These are phyloP conservation scores for Heliamphora exappendiculata DNA, from an alignment of 148 eudicot species.

Conservation along the genomic window DNA sequence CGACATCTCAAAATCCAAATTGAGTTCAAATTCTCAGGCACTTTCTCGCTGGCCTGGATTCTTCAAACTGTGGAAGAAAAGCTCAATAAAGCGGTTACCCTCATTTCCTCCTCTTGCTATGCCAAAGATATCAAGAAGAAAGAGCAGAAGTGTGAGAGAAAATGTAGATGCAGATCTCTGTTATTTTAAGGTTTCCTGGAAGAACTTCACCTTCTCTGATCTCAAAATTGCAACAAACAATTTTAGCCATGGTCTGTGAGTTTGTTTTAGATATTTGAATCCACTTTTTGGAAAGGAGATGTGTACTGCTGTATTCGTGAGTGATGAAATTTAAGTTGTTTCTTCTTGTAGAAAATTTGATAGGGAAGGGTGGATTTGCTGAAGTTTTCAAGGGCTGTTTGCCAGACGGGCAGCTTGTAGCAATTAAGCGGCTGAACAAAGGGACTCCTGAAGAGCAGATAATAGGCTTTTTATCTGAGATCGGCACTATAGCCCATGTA, in stretches of 20 bases:
- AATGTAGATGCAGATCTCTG: constrained; percentile 25
- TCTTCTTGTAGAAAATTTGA: constrained; percentile 46
- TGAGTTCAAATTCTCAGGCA: constrained; percentile 21
- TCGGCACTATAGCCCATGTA: constrained; percentile 77
- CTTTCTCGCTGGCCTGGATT: constrained; percentile 46
- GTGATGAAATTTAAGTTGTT: not conserved
- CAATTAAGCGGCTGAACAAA: constrained; percentile 52
- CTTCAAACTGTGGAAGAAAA: constrained; percentile 48
- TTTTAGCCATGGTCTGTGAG: constrained; percentile 49
- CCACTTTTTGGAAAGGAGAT: not conserved
- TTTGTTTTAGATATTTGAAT: constrained; percentile 7
- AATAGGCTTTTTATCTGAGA: constrained; percentile 58
- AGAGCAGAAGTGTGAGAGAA: constrained; percentile 30
- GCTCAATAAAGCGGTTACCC: constrained; percentile 39
- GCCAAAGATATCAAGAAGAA: constrained; percentile 38
- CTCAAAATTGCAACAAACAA: constrained; percentile 56
- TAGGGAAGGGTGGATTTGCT: constrained; percentile 77
- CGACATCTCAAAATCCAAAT: constrained; percentile 3
- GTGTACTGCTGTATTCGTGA: not conserved
- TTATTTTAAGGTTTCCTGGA: constrained; percentile 53
- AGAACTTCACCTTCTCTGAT: constrained; percentile 55
- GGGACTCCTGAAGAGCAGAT: constrained; percentile 55
- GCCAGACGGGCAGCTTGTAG: constrained; percentile 54
- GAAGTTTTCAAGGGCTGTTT: constrained; percentile 68
- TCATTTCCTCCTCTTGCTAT: constrained; percentile 31